A percentile compares a stretch with the other conserved stretches of the same genome.
Evolutionary conservation across 805 yeast species (phyloP).

Genomic region (Sugiyamaella marilandica): DNA sequence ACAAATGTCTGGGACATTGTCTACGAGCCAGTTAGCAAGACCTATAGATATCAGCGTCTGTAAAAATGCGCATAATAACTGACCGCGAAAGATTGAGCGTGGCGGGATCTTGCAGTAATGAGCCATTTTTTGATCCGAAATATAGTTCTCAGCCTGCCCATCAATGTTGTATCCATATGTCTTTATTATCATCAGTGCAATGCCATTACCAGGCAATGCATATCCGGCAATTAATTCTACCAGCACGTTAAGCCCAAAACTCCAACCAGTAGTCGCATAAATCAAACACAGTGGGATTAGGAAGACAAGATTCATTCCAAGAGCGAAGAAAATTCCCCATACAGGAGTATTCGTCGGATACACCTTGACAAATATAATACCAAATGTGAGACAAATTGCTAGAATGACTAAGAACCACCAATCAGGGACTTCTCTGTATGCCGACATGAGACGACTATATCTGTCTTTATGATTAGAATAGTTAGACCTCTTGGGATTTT

Average conservation of each 20-base stretch:
- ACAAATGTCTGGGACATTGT: constrained; percentile 29
- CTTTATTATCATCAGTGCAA: constrained; percentile 53
- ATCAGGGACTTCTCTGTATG: constrained; percentile 65
- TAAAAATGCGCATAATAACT: constrained; percentile 7
- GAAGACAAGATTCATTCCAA: constrained; percentile 51
- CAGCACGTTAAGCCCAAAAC: constrained; percentile 55
- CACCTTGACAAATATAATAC: constrained; percentile 20
- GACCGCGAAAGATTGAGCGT: constrained; percentile 35
- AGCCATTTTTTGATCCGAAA: constrained; percentile 48
- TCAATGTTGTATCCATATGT: constrained; percentile 42
- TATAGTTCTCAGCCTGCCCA: constrained; percentile 58
- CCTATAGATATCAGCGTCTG: constrained; percentile 25
- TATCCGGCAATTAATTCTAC: constrained; percentile 63
- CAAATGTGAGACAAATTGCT: constrained; percentile 35
- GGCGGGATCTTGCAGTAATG: constrained; percentile 40
- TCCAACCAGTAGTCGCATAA: constrained; percentile 54
- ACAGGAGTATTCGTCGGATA: constrained; percentile 30
- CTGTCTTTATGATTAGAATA: constrained; percentile 16
- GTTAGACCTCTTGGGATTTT: constrained; percentile 31
- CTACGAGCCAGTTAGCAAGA: constrained; percentile 30
- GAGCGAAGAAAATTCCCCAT: constrained; percentile 57
- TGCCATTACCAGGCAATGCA: constrained; percentile 56
- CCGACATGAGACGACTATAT: constrained; percentile 18
- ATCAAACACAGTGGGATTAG: constrained; percentile 59
- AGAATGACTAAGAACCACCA: constrained; percentile 59